These are phyloP conservation scores for Megacollybia marginata DNA, from an alignment of 768 basidiomycete species.

Conservation along the genomic window DNA sequence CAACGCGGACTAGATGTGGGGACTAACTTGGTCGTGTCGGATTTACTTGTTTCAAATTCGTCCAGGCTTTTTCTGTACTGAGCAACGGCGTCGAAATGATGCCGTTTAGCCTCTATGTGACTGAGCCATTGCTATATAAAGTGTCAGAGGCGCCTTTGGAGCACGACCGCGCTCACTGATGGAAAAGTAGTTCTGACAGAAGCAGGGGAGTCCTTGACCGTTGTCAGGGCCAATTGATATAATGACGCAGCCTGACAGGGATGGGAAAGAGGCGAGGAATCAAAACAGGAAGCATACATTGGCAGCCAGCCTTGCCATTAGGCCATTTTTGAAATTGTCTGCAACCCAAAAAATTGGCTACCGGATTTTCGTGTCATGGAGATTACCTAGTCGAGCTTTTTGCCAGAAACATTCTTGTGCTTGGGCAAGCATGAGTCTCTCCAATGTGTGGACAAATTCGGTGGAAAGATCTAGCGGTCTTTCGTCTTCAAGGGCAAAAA, in stretches of 20 bases:
- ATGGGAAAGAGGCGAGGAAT: conserved; percentile 5
- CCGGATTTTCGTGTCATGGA: too few species aligned
- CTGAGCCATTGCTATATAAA: conserved; percentile 61
- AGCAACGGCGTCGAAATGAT: conserved; percentile 85
- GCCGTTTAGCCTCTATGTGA: conserved; percentile 74
- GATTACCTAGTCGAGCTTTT: conserved; percentile 72
- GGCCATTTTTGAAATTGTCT: conserved; percentile 72
- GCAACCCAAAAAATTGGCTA: conserved; percentile 3
- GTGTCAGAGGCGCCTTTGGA: not conserved
- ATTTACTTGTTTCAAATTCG: conserved; percentile 75
- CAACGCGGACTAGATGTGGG: too few species aligned
- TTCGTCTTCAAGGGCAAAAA: conserved; percentile 38
- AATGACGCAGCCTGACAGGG: conserved; percentile 47
- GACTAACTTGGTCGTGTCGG: conserved; percentile 8
- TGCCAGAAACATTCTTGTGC: conserved; percentile 98
- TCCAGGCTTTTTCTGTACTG: conserved; percentile 86
- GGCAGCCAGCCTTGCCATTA: conserved; percentile 77
- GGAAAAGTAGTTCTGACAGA: conserved; percentile 43
- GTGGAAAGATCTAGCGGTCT: conserved; percentile 65
- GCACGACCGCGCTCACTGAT: conserved; percentile 30
- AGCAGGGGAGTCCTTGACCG: conserved; percentile 36
- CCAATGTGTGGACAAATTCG: conserved; percentile 53
- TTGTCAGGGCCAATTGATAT: conserved; percentile 45
- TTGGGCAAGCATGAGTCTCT: conserved; percentile 82
- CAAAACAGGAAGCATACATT: conserved; percentile 34